phyloP scores from a whole-genome alignment of 805 yeast genomes.

The Ogataea trehalophila region DNA sequence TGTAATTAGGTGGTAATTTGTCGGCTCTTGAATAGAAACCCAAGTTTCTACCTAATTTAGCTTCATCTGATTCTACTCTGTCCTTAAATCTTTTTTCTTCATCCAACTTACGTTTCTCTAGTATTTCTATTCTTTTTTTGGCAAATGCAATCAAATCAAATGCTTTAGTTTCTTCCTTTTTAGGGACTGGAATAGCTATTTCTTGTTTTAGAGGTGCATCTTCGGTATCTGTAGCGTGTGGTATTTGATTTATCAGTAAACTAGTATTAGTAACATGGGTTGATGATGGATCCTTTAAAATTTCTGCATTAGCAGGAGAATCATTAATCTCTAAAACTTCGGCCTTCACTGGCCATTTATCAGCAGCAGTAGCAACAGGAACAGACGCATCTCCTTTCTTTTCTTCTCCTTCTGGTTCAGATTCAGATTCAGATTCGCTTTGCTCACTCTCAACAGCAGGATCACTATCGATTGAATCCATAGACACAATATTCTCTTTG shows the following conservation, averaged over 20 bases:
- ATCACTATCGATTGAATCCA: constrained; percentile 10
- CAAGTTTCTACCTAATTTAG: constrained; percentile 26
- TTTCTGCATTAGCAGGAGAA: background rate
- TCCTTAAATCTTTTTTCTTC: constrained; percentile 31
- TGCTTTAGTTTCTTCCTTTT: constrained; percentile 14
- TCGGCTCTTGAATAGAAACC: constrained; percentile 27
- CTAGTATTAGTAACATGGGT: background rate
- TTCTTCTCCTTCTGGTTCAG: constrained; percentile 2
- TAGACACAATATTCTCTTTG: constrained; percentile 13
- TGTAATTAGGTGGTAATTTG: constrained; percentile 20
- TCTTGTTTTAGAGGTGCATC: background rate
- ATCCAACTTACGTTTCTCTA: constrained; percentile 30
- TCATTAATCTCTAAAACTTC: background rate
- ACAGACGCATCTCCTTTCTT: background rate
- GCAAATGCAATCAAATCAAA: constrained; percentile 61
- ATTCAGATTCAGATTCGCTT: constrained; percentile 1
- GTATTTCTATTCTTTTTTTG: constrained; percentile 35
- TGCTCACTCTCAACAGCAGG: constrained; percentile 5
- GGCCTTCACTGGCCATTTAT: constrained; percentile 10
- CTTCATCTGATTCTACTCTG: constrained; percentile 31
- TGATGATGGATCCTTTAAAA: background rate
- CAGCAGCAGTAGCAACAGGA: constrained; percentile 1
- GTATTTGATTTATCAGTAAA: background rate
- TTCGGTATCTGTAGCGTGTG: background rate
- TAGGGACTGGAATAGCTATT: background rate